Base-by-base conservation (phyloP, 805 yeast genomes). In the Candida manassasensis region DNA sequence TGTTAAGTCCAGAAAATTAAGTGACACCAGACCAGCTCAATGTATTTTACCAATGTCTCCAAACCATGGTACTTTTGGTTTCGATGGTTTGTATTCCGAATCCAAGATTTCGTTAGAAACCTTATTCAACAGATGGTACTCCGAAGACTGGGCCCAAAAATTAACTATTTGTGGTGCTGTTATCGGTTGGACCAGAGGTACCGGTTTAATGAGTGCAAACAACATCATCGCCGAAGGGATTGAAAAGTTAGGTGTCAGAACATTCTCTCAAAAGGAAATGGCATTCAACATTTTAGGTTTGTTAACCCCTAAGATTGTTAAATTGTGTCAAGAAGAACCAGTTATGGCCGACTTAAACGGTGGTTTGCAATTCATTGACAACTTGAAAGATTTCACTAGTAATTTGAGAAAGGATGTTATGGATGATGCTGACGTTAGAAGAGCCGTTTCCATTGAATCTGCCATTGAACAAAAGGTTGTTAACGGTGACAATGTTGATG, bases 151-250 rank as follows among this genome's bases (percentile, higher is more conserved):
- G 99, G 81, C 83, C 30, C 71, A 84, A 47, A 93, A 85, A 71
- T 79, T 93, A 69, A 93, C 97, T 40, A 73, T 93, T 42, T 89
- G 97, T 66, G 99, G 99, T 73, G 97, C 98, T 30, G 77, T 93
- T 48, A 93, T 93, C 63, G 99, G 99, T 61, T 93, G 99, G 99
- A 93, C 99, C 45, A 86, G 99, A 76, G 99, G 99, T 66, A 93
- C 99, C 41, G 99, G 99, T 57, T 80, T 93, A 58, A 93, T 93
- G 99, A 75, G 88, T 55, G 97, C 82, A 51, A 93, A 93, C 76
- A 93, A 93, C 71, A 83, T 87, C 59, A 86, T 93, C 61, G 96
- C 99, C 42, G 96, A 89, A 69, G 97, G 97, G 49, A 85, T 93
- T 56, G 99, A 93, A 70, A 78, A 79, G 59, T 71, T 84, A 42